Evolutionary conservation across 768 basidiomycete species (phyloP).

Genomic region (Rhodosporidiobolus odoratus): DNA sequence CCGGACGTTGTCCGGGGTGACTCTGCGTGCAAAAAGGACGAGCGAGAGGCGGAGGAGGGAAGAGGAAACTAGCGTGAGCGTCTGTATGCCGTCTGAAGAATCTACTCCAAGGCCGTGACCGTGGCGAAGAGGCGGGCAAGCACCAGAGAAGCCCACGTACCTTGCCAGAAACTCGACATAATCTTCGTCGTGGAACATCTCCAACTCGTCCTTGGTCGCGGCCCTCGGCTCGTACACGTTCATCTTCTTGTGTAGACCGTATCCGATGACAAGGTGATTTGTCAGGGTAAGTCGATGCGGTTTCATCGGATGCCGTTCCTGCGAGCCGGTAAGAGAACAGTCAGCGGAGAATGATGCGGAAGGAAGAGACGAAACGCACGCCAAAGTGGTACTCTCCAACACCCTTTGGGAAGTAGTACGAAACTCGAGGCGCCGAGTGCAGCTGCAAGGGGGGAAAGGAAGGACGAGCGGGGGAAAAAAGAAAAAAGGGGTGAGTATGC

Average conservation of each 20-base stretch:
- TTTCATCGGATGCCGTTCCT: constrained; percentile 99
- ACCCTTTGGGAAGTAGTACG: constrained; percentile 91
- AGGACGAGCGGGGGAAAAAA: background rate
- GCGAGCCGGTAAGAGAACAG: background rate
- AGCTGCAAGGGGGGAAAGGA: constrained; percentile 1
- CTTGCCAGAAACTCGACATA: constrained; percentile 93
- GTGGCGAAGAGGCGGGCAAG: background rate
- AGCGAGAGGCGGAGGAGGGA: background rate
- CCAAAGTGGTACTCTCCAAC: constrained; percentile 96
- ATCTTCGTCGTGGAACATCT: constrained; percentile 86
- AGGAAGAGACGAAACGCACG: constrained; percentile 52
- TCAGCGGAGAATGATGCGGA: background rate
- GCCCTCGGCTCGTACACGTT: constrained; percentile 84
- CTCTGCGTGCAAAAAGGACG: constrained; percentile 52
- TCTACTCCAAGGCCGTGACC: no score
- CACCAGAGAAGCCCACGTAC: constrained; percentile 50
- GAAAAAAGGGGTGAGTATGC: background rate
- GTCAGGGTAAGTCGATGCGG: constrained; percentile 93
- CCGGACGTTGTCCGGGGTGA: constrained; percentile 68
- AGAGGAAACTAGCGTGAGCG: background rate
- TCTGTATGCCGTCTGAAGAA: no score
- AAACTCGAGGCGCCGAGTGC: constrained; percentile 82
- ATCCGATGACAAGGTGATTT: constrained; percentile 90
- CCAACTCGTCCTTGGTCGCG: constrained; percentile 83
- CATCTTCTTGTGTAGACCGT: constrained; percentile 91